phyloP scores from a whole-genome alignment of 139 green algal genomes.

The Limnomonas spitsbergensis region DNA sequence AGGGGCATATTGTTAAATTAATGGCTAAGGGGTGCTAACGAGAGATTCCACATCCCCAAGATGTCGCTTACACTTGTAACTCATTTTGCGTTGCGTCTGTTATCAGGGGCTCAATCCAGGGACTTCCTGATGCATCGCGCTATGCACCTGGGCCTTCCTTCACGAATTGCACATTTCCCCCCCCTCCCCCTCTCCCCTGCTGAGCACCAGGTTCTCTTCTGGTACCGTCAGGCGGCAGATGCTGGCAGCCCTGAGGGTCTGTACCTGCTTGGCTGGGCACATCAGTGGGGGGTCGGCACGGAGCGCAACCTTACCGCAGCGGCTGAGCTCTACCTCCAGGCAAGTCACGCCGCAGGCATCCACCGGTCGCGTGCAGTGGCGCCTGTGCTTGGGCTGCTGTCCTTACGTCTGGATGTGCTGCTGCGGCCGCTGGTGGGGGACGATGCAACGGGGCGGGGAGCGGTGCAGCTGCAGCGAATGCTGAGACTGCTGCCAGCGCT shows the following conservation, averaged over 20 bases:
- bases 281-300: slow-evolving; percentile 26
- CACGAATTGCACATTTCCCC: neutral
- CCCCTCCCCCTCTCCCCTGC: neutral
- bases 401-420: slow-evolving; percentile 22
- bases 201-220: slow-evolving; percentile 15
- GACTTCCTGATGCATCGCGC: neutral
- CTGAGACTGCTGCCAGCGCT: neutral
- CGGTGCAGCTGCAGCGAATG: neutral
- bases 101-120: neutral
- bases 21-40: too few relatives aligned
- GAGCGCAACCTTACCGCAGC: slow-evolving; percentile 21
- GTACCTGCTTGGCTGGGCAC: slow-evolving; percentile 33
- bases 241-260: slow-evolving; percentile 19
- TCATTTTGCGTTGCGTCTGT: neutral
- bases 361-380: neutral
- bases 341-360: slow-evolving; percentile 7
- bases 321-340: slow-evolving; percentile 6
- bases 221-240: slow-evolving; percentile 22
- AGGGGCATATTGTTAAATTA: neutral
- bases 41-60: too few relatives aligned
- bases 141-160: neutral
- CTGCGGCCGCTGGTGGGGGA: slow-evolving; percentile 4
- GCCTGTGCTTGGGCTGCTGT: slow-evolving; percentile 20
- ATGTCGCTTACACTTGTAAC: too few relatives aligned
- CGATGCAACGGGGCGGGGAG: neutral